Conservation (phyloP, 202 grass and related monocot genomes). For the Zoysia matrella region DNA sequence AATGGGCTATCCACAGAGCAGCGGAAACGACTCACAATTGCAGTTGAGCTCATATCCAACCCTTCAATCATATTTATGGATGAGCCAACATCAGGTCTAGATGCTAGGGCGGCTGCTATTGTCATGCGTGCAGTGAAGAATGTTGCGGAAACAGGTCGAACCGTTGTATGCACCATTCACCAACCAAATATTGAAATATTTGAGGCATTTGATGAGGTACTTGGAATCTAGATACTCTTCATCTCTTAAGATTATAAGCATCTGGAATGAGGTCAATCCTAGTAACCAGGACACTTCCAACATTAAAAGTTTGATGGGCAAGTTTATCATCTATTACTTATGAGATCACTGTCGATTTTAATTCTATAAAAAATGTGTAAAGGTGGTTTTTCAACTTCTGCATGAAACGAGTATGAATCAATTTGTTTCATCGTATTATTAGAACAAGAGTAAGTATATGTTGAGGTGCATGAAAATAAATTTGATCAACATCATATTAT, state of each 20-base stretch:
- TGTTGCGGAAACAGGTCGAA: slow-evolving; percentile 68
- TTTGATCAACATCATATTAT: too few species aligned
- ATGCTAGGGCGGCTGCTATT: slow-evolving; percentile 85
- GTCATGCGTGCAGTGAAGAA: slow-evolving; percentile 93
- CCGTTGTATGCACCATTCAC: slow-evolving; percentile 91
- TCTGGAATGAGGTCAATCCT: background rate
- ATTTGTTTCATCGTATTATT: background rate
- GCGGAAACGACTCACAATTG: background rate
- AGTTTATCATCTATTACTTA: background rate
- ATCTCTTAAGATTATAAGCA: background rate
- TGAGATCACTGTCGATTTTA: background rate
- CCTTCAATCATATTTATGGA: too few species aligned
- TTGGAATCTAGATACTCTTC: background rate
- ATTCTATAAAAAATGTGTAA: too few species aligned
- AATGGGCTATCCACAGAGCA: background rate
- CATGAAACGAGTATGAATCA: background rate
- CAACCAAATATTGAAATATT: slow-evolving; percentile 95
- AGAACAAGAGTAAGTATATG: too few species aligned
- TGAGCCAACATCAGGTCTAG: slow-evolving; percentile 74
- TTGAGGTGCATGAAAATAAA: too few species aligned
- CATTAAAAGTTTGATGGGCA: background rate
- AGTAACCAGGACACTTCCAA: background rate
- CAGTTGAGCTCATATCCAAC: too few species aligned
- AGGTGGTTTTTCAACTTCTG: background rate
- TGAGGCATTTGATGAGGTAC: slow-evolving; percentile 92